Evolutionary conservation across 352 stramenopile genomes (phyloP).

Genomic region (Phytophthora hybrid): DNA sequence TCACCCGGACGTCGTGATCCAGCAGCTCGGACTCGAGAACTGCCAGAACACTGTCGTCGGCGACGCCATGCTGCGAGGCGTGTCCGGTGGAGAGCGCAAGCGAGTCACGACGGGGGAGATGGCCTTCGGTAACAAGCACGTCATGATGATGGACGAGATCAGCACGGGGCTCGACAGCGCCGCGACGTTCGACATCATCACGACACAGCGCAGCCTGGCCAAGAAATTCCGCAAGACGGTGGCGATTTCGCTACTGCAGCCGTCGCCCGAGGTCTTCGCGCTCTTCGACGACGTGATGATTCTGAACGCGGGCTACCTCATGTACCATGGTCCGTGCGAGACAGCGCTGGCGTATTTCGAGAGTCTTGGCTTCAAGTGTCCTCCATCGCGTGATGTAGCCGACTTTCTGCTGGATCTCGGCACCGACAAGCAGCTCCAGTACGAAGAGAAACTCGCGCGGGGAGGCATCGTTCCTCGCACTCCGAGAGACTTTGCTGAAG

Average conservation of each 20-base stretch:
- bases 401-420: slow-evolving; percentile 90
- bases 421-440: slow-evolving; percentile 43
- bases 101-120: slow-evolving; percentile 82
- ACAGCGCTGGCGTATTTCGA: slow-evolving; percentile 25
- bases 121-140: slow-evolving; percentile 60
- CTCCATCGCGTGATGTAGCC: slow-evolving; percentile 73
- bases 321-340: slow-evolving; percentile 61
- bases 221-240: slow-evolving; percentile 50
- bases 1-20: slow-evolving; percentile 17
- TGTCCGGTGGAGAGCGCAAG: slow-evolving; percentile 69
- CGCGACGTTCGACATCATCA: slow-evolving; percentile 86
- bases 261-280: slow-evolving; percentile 54
- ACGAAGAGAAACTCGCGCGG: slow-evolving; percentile 23
- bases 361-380: slow-evolving; percentile 29
- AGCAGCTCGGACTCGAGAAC: slow-evolving; percentile 19
- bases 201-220: slow-evolving; percentile 30
- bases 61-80: slow-evolving; percentile 50
- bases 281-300: slow-evolving; percentile 64
- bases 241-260: slow-evolving; percentile 61
- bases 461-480: slow-evolving; percentile 10
- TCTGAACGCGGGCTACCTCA: slow-evolving; percentile 78
- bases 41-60: slow-evolving; percentile 59
- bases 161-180: slow-evolving; percentile 90
- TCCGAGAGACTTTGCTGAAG: slow-evolving; percentile 41
- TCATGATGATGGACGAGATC: slow-evolving; percentile 86